Base-by-base conservation (phyloP, 257 asterid species). In the Haberlea rhodopensis region DNA sequence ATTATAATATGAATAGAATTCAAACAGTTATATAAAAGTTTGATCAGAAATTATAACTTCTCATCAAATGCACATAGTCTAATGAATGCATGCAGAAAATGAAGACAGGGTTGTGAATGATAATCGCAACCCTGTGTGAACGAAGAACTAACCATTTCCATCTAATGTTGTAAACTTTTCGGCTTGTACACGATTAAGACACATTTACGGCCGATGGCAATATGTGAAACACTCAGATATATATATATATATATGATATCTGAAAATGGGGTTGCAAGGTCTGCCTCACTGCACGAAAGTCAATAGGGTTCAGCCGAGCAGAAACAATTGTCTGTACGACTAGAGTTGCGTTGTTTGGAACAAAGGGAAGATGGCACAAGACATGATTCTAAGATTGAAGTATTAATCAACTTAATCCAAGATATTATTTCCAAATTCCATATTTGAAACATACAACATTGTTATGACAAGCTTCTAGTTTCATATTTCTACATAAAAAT, bases 121-220 rank as follows among this genome's bases (percentile, higher is more conserved):
- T 37, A 78, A 54, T 66, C 72, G 86, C 83, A 57, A 67, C 64
- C 83, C 86, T 16, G 68, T 61, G 0, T 81, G 86, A 57, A 78
- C 46, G 81, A 77, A 27, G 76, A 72, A 29, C 56, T 81, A 69
- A 77, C 79, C 2, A 67, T 81, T 75, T 57, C 71, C 25, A 55
- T 81, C 6, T 72, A 45, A 63, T 48, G 78, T 72, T 71, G 75
- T 23, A 67, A 74, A 26, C 7, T 64, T 62, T 57, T 20, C 74
- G 78, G 83, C 34, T 43, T 11, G 79, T 81, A 16, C 78, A 69
- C 23, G 86, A 81, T 40, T 71, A 75, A 29, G 86, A 81, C 70
- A 81, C 83, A 8, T 78, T 81, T 64, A 72, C 71, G 2, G 63
- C 8, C 4, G 83, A 81, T 43, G 86, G 78, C 67, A 55, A 61